phyloP scores from a whole-genome alignment of 176 grass and related monocot genomes.

The Rhynchospora tenuis region DNA sequence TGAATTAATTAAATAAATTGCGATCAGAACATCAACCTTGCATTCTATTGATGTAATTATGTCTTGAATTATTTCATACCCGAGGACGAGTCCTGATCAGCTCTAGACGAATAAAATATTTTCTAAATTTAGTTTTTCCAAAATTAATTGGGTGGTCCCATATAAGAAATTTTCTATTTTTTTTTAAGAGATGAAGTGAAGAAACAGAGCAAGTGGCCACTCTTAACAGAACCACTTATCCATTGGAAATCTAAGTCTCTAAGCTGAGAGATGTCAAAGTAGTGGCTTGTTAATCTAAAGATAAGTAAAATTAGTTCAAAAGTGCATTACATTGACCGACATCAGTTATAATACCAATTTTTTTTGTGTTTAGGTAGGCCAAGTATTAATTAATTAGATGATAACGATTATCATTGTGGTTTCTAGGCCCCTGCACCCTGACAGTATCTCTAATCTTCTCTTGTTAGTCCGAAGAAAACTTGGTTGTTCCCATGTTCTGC shows the following conservation, averaged over 20 bases:
- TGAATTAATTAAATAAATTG: too few relatives aligned
- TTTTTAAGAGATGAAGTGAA: not conserved
- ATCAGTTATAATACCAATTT: not conserved
- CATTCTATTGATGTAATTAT: too few relatives aligned
- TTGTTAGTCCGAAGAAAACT: not conserved
- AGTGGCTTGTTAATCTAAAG: not conserved
- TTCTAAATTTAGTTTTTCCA: not conserved
- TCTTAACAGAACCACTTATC: conserved; percentile 11
- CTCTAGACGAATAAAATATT: not conserved
- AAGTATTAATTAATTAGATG: not conserved
- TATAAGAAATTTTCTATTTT: not conserved
- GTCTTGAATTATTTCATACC: too few relatives aligned
- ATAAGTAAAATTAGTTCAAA: conserved; percentile 14
- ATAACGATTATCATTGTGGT: not conserved
- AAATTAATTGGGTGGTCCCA: not conserved
- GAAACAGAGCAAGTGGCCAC: not conserved
- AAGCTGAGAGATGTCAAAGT: not conserved
- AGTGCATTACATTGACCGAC: conserved; percentile 11
- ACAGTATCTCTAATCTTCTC: conserved; percentile 8
- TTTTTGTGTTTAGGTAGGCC: not conserved
- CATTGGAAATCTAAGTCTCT: not conserved
- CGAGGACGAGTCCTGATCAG: too few relatives aligned
- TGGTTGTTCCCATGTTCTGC: not conserved
- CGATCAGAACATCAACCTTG: too few relatives aligned
- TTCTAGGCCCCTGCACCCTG: not conserved